Base-by-base conservation (phyloP, 352 stramenopile species). In the Phytopythium litorale region DNA sequence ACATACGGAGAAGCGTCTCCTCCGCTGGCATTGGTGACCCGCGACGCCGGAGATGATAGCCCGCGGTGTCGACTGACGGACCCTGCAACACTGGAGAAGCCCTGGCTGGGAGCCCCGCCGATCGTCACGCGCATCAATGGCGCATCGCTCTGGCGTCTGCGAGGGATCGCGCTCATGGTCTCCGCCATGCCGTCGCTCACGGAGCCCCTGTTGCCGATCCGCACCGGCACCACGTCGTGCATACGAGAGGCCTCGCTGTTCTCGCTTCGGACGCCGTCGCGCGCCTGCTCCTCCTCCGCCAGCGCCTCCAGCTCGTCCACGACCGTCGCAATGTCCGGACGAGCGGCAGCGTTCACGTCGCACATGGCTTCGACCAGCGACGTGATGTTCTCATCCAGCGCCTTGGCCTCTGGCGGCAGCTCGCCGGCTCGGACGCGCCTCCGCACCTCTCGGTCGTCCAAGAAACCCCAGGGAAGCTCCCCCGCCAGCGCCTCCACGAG, bases 391-490 rank as follows among this genome's bases (percentile, higher is more conserved):
- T 88, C 76, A 48, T 78, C 66, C 25, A 84, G 46, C 55, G 33
- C 35, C 33, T 52, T 52, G 25, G 40, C 55, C 16, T 60, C 55
- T 13, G 69, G 66, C 0, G 80, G 80, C 35, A 84, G 66, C 21
- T 84, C 67, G 9, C 80, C 82, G 4, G 45, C 57, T 7, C 75
- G 51, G 19, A 92, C 69, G 28, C 67, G 71, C 19, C 67, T 61
- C 12, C 73, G 74, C 25, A 90, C 68, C 23, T 75, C 58, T 0
- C 72, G 55, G 48, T 92, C 80, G 13, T 70, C 62, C 28, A 81
- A 50, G 57, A 83, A 81, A 0, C 80, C 80, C 75, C 75, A 90
- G 1, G 82, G 82, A n/a, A 89, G 51, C 28, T 89, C 80, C 18
- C 79, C 75, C 6, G 74, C 73, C 11, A 87, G 35, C 0, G 80